Evolutionary conservation across 139 green algal species (phyloP).

Genomic region (Chlorella sp.): DNA sequence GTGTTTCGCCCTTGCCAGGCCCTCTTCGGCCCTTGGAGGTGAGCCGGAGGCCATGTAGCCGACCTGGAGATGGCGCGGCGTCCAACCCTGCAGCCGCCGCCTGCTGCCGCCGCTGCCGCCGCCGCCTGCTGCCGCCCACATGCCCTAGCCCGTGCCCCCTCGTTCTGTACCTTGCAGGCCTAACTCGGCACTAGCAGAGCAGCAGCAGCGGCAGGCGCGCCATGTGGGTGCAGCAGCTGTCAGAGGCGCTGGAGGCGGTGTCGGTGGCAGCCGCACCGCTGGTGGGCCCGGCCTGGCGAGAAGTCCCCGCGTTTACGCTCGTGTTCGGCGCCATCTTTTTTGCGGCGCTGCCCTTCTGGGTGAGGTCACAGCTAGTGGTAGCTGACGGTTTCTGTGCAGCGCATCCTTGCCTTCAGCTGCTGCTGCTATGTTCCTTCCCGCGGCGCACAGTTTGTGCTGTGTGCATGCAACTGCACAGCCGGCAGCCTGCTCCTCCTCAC

Average conservation of each 20-base stretch:
- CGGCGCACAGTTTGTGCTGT: too few relatives aligned
- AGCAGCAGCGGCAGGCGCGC: neutral
- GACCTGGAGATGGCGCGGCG: too few relatives aligned
- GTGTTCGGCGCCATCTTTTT: constrained; percentile 29
- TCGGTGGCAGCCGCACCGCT: neutral
- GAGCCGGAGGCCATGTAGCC: too few relatives aligned
- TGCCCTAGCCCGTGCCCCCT: neutral
- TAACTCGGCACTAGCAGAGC: neutral
- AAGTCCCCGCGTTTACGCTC: constrained; percentile 19
- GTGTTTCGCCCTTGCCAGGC: too few relatives aligned
- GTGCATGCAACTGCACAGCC: too few relatives aligned
- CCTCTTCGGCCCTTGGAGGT: too few relatives aligned
- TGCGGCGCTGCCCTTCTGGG: constrained; percentile 2
- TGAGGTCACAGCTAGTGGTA: neutral
- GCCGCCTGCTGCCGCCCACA: neutral
- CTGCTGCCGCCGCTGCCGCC: neutral
- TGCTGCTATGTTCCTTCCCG: too few relatives aligned
- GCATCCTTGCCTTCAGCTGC: too few relatives aligned
- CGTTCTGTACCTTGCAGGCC: too few relatives aligned
- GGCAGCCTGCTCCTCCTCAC: too few relatives aligned
- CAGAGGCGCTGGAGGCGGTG: neutral
- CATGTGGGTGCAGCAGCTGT: constrained; percentile 13
- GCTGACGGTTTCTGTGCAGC: neutral
- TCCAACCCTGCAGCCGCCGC: neutral
- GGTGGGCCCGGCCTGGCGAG: constrained; percentile 10